phyloP scores from a whole-genome alignment of 2,329 filamentous ascomycete species.

The Cordyceps sp. region DNA sequence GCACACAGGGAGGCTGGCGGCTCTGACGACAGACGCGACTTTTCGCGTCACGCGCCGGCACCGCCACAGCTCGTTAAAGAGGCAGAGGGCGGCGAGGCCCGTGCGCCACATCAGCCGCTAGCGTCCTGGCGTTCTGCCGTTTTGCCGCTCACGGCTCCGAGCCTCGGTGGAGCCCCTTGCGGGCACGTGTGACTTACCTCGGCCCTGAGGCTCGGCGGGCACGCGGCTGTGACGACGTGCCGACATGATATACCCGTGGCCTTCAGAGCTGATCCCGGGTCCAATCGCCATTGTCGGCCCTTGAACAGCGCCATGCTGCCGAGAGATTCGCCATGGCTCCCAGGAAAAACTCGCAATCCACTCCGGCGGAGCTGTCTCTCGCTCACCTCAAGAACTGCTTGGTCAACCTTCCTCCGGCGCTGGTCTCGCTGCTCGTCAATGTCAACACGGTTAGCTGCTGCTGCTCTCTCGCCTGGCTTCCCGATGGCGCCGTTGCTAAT shows the following conservation, averaged over 20 bases:
- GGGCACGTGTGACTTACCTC: conserved; percentile 19
- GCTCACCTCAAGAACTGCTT: conserved; percentile 86
- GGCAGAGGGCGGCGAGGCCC: not conserved
- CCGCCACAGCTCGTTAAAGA: not conserved
- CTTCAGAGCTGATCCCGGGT: too few relatives aligned
- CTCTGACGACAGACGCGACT: conserved; percentile 12
- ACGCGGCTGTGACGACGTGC: too few relatives aligned
- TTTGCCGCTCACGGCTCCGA: too few relatives aligned
- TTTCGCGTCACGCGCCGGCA: conserved; percentile 14
- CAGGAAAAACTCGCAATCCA: conserved; percentile 41
- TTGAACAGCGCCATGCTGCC: too few relatives aligned
- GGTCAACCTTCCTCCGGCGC: conserved; percentile 73
- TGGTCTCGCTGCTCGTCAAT: conserved; percentile 75
- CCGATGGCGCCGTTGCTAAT: conserved; percentile 6
- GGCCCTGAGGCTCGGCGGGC: conserved; percentile 4
- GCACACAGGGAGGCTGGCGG: not conserved
- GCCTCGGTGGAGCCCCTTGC: not conserved
- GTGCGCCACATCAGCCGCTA: not conserved
- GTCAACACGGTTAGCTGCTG: conserved; percentile 59
- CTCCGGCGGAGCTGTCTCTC: conserved; percentile 68
- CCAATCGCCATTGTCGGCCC: too few relatives aligned
- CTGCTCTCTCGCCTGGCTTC: not conserved
- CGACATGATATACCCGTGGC: too few relatives aligned
- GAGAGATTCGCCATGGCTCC: conserved; percentile 22
- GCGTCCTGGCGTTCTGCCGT: too few relatives aligned